Percentiles rank a stretch among this genome's conserved stretches.
These are phyloP conservation scores for Claviceps cyperi DNA, from an alignment of 2,329 filamentous ascomycete species.

Conservation along the genomic window DNA sequence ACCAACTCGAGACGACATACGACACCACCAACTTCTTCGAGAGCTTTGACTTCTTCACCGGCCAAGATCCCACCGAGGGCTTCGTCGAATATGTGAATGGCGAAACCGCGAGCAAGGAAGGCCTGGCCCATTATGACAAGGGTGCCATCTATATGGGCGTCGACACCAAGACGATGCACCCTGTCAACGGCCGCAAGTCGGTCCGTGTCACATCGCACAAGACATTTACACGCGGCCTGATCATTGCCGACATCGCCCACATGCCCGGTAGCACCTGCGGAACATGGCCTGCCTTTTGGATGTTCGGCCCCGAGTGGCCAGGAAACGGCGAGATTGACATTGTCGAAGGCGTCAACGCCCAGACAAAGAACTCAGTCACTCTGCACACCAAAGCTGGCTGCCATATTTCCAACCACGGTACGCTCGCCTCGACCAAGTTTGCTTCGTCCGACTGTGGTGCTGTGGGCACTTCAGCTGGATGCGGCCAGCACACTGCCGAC, in stretches of 20 bases:
- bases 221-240: slow-evolving; percentile 52
- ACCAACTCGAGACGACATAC: slow-evolving; percentile 33
- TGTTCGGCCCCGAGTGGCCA: slow-evolving; percentile 57
- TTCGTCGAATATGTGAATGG: slow-evolving; percentile 56
- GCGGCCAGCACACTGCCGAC: slow-evolving; percentile 36
- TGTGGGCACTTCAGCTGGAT: slow-evolving; percentile 40
- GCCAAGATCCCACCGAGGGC: slow-evolving; percentile 56
- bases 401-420: slow-evolving; percentile 34
- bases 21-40: slow-evolving; percentile 41
- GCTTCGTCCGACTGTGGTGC: slow-evolving; percentile 42
- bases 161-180: slow-evolving; percentile 43
- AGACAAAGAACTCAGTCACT: slow-evolving; percentile 45
- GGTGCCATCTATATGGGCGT: slow-evolving; percentile 53
- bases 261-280: slow-evolving; percentile 63
- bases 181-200: slow-evolving; percentile 48
- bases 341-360: slow-evolving; percentile 60
- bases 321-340: slow-evolving; percentile 62
- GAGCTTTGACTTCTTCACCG: slow-evolving; percentile 40
- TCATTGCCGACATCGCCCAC: slow-evolving; percentile 59
- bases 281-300: slow-evolving; percentile 63
- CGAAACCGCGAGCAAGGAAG: slow-evolving; percentile 38
- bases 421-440: slow-evolving; percentile 29
- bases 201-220: slow-evolving; percentile 55
- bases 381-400: slow-evolving; percentile 53
- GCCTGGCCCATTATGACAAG: slow-evolving; percentile 42